Percentiles rank a stretch among this genome's conserved stretches.
These are phyloP conservation scores for Rugosomyces carneus DNA, from an alignment of 1,284 basidiomycete genomes.

Conservation along the genomic window DNA sequence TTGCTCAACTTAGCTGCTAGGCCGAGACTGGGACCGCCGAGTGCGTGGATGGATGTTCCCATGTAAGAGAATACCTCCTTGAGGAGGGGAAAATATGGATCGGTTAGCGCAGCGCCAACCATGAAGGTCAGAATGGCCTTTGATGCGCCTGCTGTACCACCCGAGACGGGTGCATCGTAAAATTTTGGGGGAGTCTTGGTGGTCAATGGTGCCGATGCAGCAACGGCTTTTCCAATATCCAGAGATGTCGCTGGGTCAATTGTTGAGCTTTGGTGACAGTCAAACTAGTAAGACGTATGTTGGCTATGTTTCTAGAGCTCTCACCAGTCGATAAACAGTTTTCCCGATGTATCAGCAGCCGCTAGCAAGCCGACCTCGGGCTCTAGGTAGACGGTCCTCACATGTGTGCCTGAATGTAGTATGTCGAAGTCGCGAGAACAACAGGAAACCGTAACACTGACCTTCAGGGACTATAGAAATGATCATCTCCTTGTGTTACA, in stretches of 20 bases:
- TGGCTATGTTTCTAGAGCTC: too few relatives aligned
- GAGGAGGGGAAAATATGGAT: slow-evolving; percentile 26
- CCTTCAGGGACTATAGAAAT: slow-evolving; percentile 37
- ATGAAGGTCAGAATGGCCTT: slow-evolving; percentile 33
- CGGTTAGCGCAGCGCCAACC: slow-evolving; percentile 27
- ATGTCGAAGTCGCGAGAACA: background rate
- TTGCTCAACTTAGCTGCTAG: slow-evolving; percentile 36
- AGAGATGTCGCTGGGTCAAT: slow-evolving; percentile 32
- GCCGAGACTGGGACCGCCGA: slow-evolving; percentile 32
- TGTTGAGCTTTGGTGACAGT: too few relatives aligned
- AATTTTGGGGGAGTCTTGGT: slow-evolving; percentile 22
- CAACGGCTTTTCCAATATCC: slow-evolving; percentile 24
- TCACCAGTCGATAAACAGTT: slow-evolving; percentile 36
- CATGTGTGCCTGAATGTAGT: slow-evolving; percentile 26
- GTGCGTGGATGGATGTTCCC: slow-evolving; percentile 29
- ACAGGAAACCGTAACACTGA: slow-evolving; percentile 2
- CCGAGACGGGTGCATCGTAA: slow-evolving; percentile 34
- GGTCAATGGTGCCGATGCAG: slow-evolving; percentile 8
- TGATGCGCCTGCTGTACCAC: slow-evolving; percentile 33
- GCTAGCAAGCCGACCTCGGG: slow-evolving; percentile 28
- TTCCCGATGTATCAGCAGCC: slow-evolving; percentile 25
- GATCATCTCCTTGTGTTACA: slow-evolving; percentile 26
- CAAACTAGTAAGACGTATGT: too few relatives aligned
- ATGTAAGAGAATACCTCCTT: slow-evolving; percentile 26
- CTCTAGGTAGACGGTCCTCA: slow-evolving; percentile 30